These are phyloP conservation scores for Cercospora zeae-maydis DNA, from an alignment of 2,329 filamentous ascomycete species.

Conservation along the genomic window DNA sequence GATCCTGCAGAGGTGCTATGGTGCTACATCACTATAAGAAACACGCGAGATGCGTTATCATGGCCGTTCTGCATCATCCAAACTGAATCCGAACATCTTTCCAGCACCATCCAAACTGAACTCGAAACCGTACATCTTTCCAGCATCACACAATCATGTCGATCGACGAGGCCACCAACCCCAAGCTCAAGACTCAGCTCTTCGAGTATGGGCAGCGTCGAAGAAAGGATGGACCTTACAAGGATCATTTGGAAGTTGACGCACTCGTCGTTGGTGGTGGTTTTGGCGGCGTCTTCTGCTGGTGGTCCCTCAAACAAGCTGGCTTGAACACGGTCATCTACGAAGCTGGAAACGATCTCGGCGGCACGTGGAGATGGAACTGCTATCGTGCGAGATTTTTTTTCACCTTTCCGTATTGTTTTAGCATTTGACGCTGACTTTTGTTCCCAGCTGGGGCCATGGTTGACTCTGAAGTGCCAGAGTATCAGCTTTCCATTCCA, in stretches of 20 bases:
- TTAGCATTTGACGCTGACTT: conserved; percentile 11
- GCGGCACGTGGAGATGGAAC: conserved; percentile 47
- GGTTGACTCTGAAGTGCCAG: conserved; percentile 47
- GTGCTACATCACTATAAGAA: not conserved
- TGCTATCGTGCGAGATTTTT: conserved; percentile 42
- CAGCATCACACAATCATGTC: not conserved
- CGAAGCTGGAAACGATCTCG: conserved; percentile 38
- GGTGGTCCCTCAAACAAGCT: conserved; percentile 24
- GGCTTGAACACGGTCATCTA: conserved; percentile 36
- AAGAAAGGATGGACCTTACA: conserved; percentile 24
- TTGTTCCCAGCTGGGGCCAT: conserved; percentile 41
- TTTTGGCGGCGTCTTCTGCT: conserved; percentile 44
- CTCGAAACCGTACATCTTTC: not conserved
- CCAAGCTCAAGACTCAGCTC: conserved; percentile 12
- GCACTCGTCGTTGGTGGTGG: conserved; percentile 39
- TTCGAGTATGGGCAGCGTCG: conserved; percentile 23
- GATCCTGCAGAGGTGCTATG: not conserved
- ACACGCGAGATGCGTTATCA: not conserved
- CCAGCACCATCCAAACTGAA: not conserved
- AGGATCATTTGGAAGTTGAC: conserved; percentile 30
- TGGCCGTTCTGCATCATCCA: too few species aligned
- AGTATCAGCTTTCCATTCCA: conserved; percentile 48
- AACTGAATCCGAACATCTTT: not conserved
- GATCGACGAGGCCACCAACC: conserved; percentile 9
- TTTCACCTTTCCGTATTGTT: conserved; percentile 21